Base-by-base conservation (phyloP, 2,329 filamentous ascomycete genomes). In the Penicillium sp. region DNA sequence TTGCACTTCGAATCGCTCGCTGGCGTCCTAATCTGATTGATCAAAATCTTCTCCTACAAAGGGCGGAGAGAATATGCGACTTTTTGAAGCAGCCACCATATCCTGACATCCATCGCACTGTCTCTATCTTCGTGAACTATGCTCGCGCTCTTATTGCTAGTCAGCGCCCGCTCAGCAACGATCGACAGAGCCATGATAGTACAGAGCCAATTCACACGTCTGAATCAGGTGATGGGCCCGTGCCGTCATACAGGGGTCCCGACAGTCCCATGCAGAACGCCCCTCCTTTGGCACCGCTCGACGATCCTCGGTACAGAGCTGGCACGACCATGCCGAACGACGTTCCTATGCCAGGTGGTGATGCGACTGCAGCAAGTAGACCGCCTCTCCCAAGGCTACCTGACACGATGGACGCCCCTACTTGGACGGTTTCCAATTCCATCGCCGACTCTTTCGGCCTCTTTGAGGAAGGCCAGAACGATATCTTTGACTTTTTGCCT, bases 81-180 rank as follows among this genome's bases (percentile, higher is more conserved):
- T 73, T 73, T 51, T 59, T 75, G 18, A 74, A 73, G 49, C 70
- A 72, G 36, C 72, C 73, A 16, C 73, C 73, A 0, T 75, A 75
- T 50, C 73, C 73, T n/a, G 73, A 75, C 33, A 74, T 75, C n/a
- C 73, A 75, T 56, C 69, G 73, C 31, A 74, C 73, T 4, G 72
- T 75, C 27, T 74, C 72, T 27, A 72, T 75, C 52, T 75, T 75
- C 47, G 70, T 73, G 41, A 74, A 73, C 55, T 75, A 75, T 39
- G 72, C 69, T 36, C 66, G 72, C 18, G 71, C 71, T 9, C 60
- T 74, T 24, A 69, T 74, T 47, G 69, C 71, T 18, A 71, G 69
- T 22, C 68, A 70, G 41, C 62, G 63, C 16, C 58, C 66, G 16
- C 55, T 54, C 13, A 60, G 60, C 58, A 53, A 56, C n/a, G 59